These are phyloP conservation scores for Phytophthora podocarpi DNA, from an alignment of 352 stramenopile species.

Conservation along the genomic window DNA sequence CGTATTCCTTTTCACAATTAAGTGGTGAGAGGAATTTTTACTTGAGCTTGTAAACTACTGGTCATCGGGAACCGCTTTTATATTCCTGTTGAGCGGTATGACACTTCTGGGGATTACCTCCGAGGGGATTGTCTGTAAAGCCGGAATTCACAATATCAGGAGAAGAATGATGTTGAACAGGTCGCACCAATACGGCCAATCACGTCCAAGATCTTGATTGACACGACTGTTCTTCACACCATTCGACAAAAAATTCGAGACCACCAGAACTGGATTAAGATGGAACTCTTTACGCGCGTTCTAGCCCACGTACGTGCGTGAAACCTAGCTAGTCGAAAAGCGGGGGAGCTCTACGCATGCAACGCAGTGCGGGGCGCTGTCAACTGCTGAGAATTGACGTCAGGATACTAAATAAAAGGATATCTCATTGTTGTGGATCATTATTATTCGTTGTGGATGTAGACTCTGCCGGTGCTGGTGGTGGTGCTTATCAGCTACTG, in stretches of 20 bases:
- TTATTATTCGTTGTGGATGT: neutral
- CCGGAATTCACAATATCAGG: too few species aligned
- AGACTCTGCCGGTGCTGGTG: constrained; percentile 62
- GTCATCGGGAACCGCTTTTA: too few species aligned
- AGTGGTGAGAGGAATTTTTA: too few species aligned
- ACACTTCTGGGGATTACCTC: too few species aligned
- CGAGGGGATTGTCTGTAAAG: too few species aligned
- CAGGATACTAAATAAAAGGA: neutral
- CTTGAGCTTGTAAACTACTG: too few species aligned
- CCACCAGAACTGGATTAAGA: constrained; percentile 30
- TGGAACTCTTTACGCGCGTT: constrained; percentile 27
- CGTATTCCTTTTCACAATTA: too few species aligned
- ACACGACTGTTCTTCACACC: constrained; percentile 6
- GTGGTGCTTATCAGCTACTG: constrained; percentile 74
- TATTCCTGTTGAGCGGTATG: too few species aligned
- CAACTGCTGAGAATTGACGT: constrained; percentile 7
- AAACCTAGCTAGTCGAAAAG: neutral
- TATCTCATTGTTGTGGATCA: neutral
- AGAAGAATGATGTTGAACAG: too few species aligned
- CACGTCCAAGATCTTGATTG: neutral
- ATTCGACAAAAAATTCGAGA: constrained; percentile 26
- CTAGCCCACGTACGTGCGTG: constrained; percentile 36
- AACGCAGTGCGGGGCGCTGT: neutral
- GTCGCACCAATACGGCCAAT: constrained; percentile 23
- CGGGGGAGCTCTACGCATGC: neutral